phyloP scores from a whole-genome alignment of 768 basidiomycete species.

The Leucosporidium yakuticum region DNA sequence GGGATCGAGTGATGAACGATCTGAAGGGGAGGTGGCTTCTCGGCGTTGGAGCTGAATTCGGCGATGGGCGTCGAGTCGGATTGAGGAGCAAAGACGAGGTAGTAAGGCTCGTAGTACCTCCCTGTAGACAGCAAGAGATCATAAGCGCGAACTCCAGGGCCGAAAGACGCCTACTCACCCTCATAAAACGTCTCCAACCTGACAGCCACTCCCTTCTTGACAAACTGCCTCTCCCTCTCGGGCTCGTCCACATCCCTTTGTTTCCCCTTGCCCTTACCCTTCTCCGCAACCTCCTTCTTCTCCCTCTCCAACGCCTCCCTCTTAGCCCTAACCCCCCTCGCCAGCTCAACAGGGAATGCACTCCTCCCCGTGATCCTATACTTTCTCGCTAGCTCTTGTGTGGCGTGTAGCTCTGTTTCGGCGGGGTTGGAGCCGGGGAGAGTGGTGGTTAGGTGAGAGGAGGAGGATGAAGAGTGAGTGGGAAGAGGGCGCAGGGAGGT shows the following conservation, averaged over 20 bases:
- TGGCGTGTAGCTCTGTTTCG: not conserved
- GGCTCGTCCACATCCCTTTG: not conserved
- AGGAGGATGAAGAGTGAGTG: not conserved
- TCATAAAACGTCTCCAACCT: conserved; percentile 15
- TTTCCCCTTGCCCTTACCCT: not conserved
- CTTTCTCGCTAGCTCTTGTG: not conserved
- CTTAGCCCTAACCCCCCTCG: conserved; percentile 5
- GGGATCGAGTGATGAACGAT: conserved; percentile 16
- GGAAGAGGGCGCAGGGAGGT: not conserved
- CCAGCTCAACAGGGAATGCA: conserved; percentile 8
- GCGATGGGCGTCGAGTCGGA: not conserved
- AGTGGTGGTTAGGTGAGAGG: not conserved
- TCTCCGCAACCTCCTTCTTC: not conserved
- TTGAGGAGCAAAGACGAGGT: conserved; percentile 9
- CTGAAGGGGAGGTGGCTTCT: not conserved
- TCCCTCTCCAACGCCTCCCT: conserved; percentile 6
- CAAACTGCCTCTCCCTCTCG: not conserved
- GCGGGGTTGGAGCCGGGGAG: not conserved
- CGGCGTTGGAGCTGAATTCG: not conserved
- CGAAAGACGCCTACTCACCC: not conserved
- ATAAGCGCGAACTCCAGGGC: not conserved
- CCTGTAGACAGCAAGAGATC: not conserved
- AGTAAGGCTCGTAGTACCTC: conserved; percentile 16
- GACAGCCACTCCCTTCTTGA: conserved; percentile 6
- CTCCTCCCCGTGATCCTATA: conserved; percentile 2